Base-by-base conservation (phyloP, 2,329 filamentous ascomycete species). In the Arthrinium puccinioides region DNA sequence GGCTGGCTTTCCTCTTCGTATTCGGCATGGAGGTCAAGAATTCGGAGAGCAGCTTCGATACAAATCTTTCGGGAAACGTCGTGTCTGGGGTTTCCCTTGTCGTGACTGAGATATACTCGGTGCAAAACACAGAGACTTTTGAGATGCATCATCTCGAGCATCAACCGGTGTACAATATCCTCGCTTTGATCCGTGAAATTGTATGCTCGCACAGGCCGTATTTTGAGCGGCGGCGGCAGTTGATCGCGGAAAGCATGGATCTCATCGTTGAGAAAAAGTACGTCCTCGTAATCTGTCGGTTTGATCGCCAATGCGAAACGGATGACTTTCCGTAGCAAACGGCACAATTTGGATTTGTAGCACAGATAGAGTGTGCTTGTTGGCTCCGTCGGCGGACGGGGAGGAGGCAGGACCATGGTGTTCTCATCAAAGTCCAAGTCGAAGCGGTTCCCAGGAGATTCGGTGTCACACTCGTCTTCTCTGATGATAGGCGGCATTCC, bases 341-440 rank as follows among this genome's bases (percentile, higher is more conserved):
- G 60, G 37, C 64, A 63, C 11, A 70, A 56, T 31, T 53, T 57
- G n/a, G 61, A 63, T 43, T 70, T 70, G 43, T 53, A 57, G 38
- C 56, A 58, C 41, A 64, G 60, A 38, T 64, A 66, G 4, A 72
- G 52, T 25, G 63, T 56, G 6, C 64, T 61, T 2, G 64, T 67
- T 13, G 64, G 56, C 28, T 71, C 66, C 0, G 62, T 62, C 16
- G 58, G 50, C 3, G 64, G 60, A 2, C 69, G 57, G 3, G 65
- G 58, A 0, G 59, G 55, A 2, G 70, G 69, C 35, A 72, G 55
- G 5, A 61, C 55, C 9, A 52, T 50, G 13, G 60, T 58, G 15
- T 60, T 54, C 47, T 73, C 69, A 45, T 70, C 67, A 44, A 76
- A 72, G 47, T 75, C 72, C 10, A 66, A 60, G 42, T 76, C 71